These are phyloP conservation scores for Vanrija sp. DNA, from an alignment of 1,284 basidiomycete species.

Conservation along the genomic window DNA sequence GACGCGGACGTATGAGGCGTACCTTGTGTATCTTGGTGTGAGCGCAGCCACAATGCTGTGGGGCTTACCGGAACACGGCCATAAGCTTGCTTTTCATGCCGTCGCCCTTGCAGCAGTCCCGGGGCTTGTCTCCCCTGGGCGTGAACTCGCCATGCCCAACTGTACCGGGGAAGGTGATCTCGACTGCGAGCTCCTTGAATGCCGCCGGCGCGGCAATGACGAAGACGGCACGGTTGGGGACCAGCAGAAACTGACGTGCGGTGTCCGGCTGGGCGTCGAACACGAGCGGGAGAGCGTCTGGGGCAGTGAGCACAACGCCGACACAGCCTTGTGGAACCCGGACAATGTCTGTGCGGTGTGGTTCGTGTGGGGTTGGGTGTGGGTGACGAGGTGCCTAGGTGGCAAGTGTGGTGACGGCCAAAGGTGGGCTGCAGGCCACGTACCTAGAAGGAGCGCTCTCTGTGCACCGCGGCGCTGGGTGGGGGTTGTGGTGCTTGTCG, in stretches of 20 bases:
- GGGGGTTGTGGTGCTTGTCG: no score
- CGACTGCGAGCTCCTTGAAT: slow-evolving; percentile 12
- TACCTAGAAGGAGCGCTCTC: neutral
- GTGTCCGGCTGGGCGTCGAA: neutral
- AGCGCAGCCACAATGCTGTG: neutral
- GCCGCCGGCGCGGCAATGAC: neutral
- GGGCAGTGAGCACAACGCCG: neutral
- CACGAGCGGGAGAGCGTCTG: slow-evolving; percentile 13
- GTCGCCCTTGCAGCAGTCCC: slow-evolving; percentile 10
- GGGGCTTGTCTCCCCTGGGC: neutral
- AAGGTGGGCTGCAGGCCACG: no score
- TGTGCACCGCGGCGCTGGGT: neutral
- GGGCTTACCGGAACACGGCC: slow-evolving; percentile 6
- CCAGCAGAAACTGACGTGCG: neutral
- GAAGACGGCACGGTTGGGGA: slow-evolving; percentile 4
- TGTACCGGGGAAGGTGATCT: slow-evolving; percentile 13
- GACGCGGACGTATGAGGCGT: slow-evolving; percentile 11
- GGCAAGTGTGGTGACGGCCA: neutral
- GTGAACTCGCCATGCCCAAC: neutral
- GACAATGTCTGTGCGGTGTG: neutral
- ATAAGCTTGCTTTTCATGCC: slow-evolving; percentile 3
- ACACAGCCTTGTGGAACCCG: no score
- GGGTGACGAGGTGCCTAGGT: neutral
- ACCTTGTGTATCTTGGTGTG: neutral
- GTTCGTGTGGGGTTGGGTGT: neutral